Base-by-base conservation (phyloP, 225 moss, liverwort and hornwort genomes). In the Polytrichum commune region DNA sequence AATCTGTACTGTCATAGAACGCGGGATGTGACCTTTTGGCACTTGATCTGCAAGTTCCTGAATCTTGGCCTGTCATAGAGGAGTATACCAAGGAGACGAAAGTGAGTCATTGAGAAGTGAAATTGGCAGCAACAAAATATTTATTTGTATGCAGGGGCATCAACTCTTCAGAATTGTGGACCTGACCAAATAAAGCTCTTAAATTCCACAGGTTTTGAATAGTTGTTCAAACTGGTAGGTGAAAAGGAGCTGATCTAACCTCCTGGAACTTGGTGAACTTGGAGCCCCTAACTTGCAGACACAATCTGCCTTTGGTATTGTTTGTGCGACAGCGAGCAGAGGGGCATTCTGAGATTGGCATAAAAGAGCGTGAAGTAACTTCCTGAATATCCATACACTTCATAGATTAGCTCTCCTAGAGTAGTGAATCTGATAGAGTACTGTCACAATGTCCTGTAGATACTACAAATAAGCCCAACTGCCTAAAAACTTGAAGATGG, bases 261-360 rank as follows among this genome's bases (percentile, higher is more conserved):
- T 98, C 97, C 74, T 98, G 97, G 63, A 98, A 98, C 75, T 93
- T 98, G 62, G 91, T 88, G 64, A 98, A 98, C 78, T 94, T 98
- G 65, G 97, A 98, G 46, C 92, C 97, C 78, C 94, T 83, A 62
- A 98, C 92, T 90, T 98, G 97, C 67, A 98, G 91, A 66, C 83
- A 82, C 66, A 98, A 77, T 35, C 81, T 27, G 24, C 97, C 94
- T 80, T 94, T 98, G 22, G 91, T 87, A 75, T 91, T 84, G 81
- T 94, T 98, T 8, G 82, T 85, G 1, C 80, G 83, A 83, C 97
- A 98, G 27, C 91, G 91, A 54, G 33, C 56, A 64, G 94, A 91
- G 28, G 97, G 97, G 73, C 97, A 98, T 66, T 83, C 91, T 6
- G 91, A 84, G 46, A 98, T 82, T 57, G 97, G 97, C 92, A 94